phyloP scores from a whole-genome alignment of 441 rosid species.

The Adansonia gregorii region DNA sequence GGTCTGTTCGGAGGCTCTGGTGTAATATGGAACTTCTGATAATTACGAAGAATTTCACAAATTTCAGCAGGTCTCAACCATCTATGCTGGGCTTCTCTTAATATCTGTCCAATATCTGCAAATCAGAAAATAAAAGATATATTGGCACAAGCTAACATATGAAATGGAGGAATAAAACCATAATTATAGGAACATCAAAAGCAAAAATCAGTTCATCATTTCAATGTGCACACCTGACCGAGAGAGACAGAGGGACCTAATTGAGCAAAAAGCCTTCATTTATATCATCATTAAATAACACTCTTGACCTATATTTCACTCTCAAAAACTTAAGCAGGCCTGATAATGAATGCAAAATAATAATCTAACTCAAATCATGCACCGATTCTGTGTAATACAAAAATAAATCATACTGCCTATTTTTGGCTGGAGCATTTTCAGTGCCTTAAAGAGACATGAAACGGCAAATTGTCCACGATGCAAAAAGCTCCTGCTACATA shows the following conservation, averaged over 20 bases:
- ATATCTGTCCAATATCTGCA: slow-evolving; percentile 77
- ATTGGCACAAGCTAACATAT: slow-evolving; percentile 19
- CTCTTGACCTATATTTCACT: slow-evolving; percentile 10
- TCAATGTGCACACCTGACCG: not conserved
- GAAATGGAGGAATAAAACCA: not conserved
- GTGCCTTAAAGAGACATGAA: slow-evolving; percentile 11
- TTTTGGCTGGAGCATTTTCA: not conserved
- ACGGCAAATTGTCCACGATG: not conserved
- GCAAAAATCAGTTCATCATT: not conserved
- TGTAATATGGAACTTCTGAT: slow-evolving; percentile 73
- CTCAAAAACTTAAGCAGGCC: not conserved
- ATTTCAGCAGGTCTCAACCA: slow-evolving; percentile 98
- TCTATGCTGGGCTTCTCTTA: slow-evolving; percentile 82
- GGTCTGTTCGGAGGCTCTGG: slow-evolving; percentile 83
- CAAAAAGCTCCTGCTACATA: slow-evolving; percentile 2
- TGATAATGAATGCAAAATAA: not conserved
- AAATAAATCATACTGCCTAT: not conserved
- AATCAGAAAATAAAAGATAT: slow-evolving; percentile 13
- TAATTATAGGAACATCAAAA: not conserved
- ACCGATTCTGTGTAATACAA: not conserved
- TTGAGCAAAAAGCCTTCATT: slow-evolving; percentile 15
- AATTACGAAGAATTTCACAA: slow-evolving; percentile 86
- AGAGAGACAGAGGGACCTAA: not conserved
- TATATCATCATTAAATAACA: slow-evolving; percentile 8
- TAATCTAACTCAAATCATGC: not conserved